These are phyloP conservation scores for Boletus subparvulus DNA, from an alignment of 768 basidiomycete species.

Conservation along the genomic window DNA sequence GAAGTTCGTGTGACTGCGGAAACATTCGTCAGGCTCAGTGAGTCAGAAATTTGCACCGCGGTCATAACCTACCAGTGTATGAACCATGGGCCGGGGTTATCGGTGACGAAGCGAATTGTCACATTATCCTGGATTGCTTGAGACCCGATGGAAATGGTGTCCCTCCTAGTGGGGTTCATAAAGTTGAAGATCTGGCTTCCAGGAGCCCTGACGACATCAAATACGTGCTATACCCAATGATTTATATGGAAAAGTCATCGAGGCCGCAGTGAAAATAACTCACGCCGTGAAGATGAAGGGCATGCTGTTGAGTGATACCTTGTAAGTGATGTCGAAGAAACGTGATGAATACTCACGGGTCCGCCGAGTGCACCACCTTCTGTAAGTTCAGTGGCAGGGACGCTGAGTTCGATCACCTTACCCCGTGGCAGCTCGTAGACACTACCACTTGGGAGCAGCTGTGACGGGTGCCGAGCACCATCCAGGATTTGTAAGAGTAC, in stretches of 20 bases:
- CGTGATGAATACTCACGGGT: conserved; percentile 18
- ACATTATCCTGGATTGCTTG: conserved; percentile 38
- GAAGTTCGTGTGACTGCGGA: conserved; percentile 22
- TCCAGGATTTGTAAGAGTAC: conserved; percentile 26
- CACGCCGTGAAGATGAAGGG: conserved; percentile 25
- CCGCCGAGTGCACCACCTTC: conserved; percentile 31
- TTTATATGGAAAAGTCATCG: not conserved
- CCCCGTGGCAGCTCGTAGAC: conserved; percentile 15
- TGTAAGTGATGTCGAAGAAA: not conserved
- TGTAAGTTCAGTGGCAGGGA: conserved; percentile 14
- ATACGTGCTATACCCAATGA: conserved; percentile 34
- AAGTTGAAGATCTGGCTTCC: conserved; percentile 41
- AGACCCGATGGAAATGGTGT: conserved; percentile 41
- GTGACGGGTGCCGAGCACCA: conserved; percentile 12
- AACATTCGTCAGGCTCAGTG: not conserved
- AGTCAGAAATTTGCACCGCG: not conserved
- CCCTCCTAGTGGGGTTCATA: conserved; percentile 51
- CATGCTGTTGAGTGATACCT: conserved; percentile 8
- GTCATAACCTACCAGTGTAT: conserved; percentile 18
- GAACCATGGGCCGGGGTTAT: conserved; percentile 48
- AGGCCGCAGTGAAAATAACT: not conserved
- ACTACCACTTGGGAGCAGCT: conserved; percentile 13
- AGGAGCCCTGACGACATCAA: conserved; percentile 43
- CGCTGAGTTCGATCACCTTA: conserved; percentile 18
- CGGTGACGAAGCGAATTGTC: conserved; percentile 62